Evolutionary conservation across 345 rosid genomes (phyloP), one percentile per base, ranked within the genome.

Genomic region (Linum trigynum): DNA sequence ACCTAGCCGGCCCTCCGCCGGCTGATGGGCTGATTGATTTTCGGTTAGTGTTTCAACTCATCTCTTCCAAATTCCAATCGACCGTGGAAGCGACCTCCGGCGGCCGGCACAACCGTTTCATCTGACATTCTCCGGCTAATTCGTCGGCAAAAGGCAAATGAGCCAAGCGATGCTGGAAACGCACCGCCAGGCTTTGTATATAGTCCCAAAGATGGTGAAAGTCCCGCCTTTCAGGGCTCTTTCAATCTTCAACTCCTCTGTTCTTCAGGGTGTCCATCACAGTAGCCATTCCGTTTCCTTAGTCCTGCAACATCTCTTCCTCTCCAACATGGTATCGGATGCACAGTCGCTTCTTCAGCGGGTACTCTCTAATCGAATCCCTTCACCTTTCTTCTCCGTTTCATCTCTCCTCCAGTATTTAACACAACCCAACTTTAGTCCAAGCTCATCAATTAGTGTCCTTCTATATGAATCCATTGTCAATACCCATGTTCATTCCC

Each of bases 321-420:
- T 71, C 48, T 75, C 76, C 48, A 75, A 78, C 71, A 17, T 73
- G 72, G 65, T 63, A 35, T 69, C 73, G 5, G 78, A 81, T 41
- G 86, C 81, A 17, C 89, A 82, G 15, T 76, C 81, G 5, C 76
- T 89, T 42, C 65, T 86, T 11, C 78, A 82, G 0, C 84, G 75
- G 67, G 57, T 79, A 0, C 73, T 86, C 55, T 73, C 83, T n/a
- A 74, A 83, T 7, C 83, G 67, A 67, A 80, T 82, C 67, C 61
- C 80, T 39, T 80, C 85, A 5, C 65, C 73, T 7, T 75, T 69
- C 74, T 76, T 84, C 81, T 78, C 84, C 38, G 48, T 77, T 7
- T 59, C 76, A 2, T 77, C 91, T 73, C 80, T 82, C 6, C 75
- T 82, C 57, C 79, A 68, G 8, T 60, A 73, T 43, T 59, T 83